phyloP scores from a whole-genome alignment of 2,329 filamentous ascomycete genomes.

The Fonsecaea erecta region DNA sequence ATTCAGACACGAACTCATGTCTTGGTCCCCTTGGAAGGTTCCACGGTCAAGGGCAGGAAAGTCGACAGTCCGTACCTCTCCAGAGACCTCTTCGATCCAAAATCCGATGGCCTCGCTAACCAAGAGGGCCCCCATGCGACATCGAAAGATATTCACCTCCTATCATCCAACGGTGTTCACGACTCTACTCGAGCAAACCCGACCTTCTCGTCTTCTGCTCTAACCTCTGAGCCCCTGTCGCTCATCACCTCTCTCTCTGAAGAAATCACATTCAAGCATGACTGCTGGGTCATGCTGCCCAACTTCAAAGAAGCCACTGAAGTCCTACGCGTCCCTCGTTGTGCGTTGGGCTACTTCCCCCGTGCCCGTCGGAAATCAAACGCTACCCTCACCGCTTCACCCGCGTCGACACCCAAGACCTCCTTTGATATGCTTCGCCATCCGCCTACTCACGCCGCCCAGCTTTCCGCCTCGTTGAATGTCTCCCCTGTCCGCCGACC shows the following conservation, averaged over 20 bases:
- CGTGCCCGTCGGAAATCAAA: constrained; percentile 83
- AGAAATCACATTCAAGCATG: constrained; percentile 78
- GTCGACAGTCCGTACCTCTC: constrained; percentile 35
- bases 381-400: constrained; percentile 63
- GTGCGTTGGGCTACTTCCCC: constrained; percentile 87
- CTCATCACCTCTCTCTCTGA: constrained; percentile 35
- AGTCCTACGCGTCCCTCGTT: constrained; percentile 80
- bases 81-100: constrained; percentile 27
- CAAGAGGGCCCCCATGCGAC: neutral
- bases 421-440: constrained; percentile 39
- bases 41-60: constrained; percentile 66
- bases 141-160: neutral
- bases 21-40: constrained; percentile 85
- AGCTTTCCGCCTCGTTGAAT: constrained; percentile 40
- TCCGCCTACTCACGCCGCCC: constrained; percentile 40
- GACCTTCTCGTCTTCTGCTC: constrained; percentile 15
- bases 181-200: neutral
- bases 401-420: constrained; percentile 39
- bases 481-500: constrained; percentile 46
- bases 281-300: constrained; percentile 85
- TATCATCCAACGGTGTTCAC: constrained; percentile 11
- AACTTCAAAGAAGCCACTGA: constrained; percentile 73
- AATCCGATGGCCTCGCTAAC: constrained; percentile 6
- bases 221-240: constrained; percentile 24
- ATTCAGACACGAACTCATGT: constrained; percentile 83